These are phyloP conservation scores for Beta corolliflora DNA, from an alignment of 179 eudicot species.

Conservation along the genomic window DNA sequence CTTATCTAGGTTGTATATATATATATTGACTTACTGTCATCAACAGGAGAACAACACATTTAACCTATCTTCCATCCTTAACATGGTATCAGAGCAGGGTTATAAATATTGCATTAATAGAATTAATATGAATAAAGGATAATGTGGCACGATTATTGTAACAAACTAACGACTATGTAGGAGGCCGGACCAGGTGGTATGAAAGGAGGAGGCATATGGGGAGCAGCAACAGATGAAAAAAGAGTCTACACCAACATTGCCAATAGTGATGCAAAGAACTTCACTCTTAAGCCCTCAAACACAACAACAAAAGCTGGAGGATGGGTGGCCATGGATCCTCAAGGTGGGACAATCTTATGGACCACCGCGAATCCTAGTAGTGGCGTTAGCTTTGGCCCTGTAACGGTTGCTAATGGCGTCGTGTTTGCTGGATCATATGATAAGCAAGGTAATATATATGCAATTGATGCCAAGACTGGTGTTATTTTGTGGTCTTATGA, in stretches of 20 bases:
- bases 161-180: constrained; percentile 20
- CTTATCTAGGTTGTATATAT: too few species aligned
- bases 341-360: constrained; percentile 48
- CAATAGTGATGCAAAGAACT: constrained; percentile 36
- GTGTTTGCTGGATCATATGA: constrained; percentile 46
- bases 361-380: constrained; percentile 46
- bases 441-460: constrained; percentile 41
- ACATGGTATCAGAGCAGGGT: too few species aligned
- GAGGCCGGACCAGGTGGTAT: constrained; percentile 58
- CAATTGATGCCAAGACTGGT: constrained; percentile 43
- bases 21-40: too few species aligned
- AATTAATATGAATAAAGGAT: too few species aligned
- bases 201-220: constrained; percentile 57
- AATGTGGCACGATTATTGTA: not conserved
- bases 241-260: constrained; percentile 57
- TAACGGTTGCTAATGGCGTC: constrained; percentile 53
- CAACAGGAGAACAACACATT: too few species aligned
- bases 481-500: constrained; percentile 42
- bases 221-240: constrained; percentile 55
- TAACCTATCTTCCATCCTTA: too few species aligned
- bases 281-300: constrained; percentile 51
- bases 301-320: constrained; percentile 42
- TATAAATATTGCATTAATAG: not conserved
- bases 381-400: constrained; percentile 42
- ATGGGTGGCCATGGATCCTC: constrained; percentile 53